These are phyloP conservation scores for Ophiobolus disseminans DNA, from an alignment of 2,329 filamentous ascomycete species.

Conservation along the genomic window DNA sequence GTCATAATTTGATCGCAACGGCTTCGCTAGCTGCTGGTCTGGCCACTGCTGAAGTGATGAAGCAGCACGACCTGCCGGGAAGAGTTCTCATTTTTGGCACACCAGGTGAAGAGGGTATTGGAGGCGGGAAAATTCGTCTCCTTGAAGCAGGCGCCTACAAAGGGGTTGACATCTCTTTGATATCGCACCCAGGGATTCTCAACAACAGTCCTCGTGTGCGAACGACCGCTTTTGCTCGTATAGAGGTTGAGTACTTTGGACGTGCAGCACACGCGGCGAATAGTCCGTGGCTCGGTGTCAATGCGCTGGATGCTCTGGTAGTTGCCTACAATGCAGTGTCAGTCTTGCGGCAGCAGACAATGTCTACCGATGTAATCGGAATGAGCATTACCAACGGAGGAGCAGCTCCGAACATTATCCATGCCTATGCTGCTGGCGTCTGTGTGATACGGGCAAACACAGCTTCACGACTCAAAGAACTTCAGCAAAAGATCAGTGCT, in stretches of 20 bases:
- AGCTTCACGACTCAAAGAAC: conserved; percentile 33
- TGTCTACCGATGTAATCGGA: conserved; percentile 50
- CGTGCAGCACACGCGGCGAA: conserved; percentile 49
- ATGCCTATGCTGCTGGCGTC: conserved; percentile 47
- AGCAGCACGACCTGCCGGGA: conserved; percentile 52
- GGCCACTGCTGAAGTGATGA: conserved; percentile 56
- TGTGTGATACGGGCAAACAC: conserved; percentile 48
- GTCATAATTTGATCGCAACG: conserved; percentile 63
- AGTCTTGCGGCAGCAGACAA: conserved; percentile 50
- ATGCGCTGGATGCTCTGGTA: conserved; percentile 50
- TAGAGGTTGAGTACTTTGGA: conserved; percentile 34
- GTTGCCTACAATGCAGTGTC: conserved; percentile 43
- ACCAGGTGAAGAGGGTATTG: conserved; percentile 61
- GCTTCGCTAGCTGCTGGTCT: conserved; percentile 58
- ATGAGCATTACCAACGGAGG: conserved; percentile 41
- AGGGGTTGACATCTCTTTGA: conserved; percentile 15
- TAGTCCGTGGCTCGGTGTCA: conserved; percentile 50
- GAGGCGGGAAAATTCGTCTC: conserved; percentile 56
- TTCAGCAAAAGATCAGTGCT: conserved; percentile 41
- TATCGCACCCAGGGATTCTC: conserved; percentile 9
- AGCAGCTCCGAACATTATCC: conserved; percentile 48
- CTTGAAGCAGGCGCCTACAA: conserved; percentile 52
- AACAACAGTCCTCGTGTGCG: conserved; percentile 13
- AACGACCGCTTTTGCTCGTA: conserved; percentile 14
- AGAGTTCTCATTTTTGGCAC: conserved; percentile 60